Evolutionary conservation across 2,329 filamentous ascomycete genomes (phyloP).

Genomic region (Verticillium zaregamsianum): DNA sequence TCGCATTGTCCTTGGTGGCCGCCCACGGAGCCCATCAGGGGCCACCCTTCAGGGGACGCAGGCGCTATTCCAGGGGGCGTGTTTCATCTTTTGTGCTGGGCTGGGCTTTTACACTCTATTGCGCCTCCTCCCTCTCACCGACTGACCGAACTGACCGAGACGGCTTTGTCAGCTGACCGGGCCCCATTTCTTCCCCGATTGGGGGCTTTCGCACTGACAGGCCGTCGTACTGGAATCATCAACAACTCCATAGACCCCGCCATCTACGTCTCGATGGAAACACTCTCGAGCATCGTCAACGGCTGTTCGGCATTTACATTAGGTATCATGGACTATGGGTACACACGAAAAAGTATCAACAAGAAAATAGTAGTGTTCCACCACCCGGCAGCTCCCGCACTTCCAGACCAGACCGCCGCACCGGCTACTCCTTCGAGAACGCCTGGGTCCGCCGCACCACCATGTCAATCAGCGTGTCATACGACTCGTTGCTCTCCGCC

Average conservation of each 20-base stretch:
- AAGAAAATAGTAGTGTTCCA: neutral
- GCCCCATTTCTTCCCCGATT: neutral
- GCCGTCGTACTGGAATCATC: no score
- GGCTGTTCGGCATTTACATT: neutral
- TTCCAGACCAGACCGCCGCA: neutral
- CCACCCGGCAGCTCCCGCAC: neutral
- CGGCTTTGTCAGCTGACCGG: neutral
- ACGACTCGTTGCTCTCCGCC: conserved; percentile 5
- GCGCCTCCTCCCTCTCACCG: neutral
- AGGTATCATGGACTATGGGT: neutral
- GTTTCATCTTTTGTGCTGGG: conserved; percentile 1
- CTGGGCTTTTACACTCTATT: neutral
- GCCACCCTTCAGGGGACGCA: neutral
- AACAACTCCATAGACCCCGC: neutral
- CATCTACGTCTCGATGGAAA: neutral
- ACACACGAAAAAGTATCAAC: neutral
- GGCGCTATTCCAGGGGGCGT: neutral
- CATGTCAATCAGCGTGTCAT: conserved; percentile 3
- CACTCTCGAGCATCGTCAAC: neutral
- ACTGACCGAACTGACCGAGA: neutral
- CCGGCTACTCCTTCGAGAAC: neutral
- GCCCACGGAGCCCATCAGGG: neutral
- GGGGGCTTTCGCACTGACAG: no score
- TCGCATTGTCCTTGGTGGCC: no score
- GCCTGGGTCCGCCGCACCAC: neutral